phyloP scores from a whole-genome alignment of 768 basidiomycete genomes.

The Kwoniella sp. region DNA sequence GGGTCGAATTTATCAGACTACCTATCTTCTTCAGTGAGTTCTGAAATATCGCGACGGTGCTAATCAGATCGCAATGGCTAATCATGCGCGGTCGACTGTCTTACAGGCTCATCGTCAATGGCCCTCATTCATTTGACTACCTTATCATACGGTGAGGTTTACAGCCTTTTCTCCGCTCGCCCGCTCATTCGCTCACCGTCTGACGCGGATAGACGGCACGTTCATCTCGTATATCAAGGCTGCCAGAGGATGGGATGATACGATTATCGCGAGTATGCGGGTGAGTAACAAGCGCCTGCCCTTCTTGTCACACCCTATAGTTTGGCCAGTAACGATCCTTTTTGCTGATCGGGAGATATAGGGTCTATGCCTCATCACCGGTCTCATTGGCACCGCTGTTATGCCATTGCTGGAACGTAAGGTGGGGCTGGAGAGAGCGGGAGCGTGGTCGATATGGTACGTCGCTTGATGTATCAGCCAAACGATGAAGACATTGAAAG shows the following conservation, averaged over 20 bases:
- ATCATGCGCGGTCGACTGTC: too few species aligned
- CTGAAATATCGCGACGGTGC: too few species aligned
- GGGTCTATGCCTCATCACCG: slow-evolving; percentile 49
- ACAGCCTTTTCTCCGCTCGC: background rate
- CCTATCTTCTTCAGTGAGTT: slow-evolving; percentile 53
- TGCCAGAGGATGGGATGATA: slow-evolving; percentile 46
- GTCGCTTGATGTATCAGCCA: background rate
- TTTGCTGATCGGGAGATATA: too few species aligned
- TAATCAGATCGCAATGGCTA: too few species aligned
- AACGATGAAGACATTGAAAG: too few species aligned
- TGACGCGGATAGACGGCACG: slow-evolving; percentile 40
- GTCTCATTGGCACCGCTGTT: slow-evolving; percentile 49
- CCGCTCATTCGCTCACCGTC: background rate
- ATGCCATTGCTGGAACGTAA: slow-evolving; percentile 50
- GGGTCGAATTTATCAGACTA: slow-evolving; percentile 46
- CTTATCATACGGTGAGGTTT: slow-evolving; percentile 44
- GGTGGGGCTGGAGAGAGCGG: slow-evolving; percentile 51
- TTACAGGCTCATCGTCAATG: slow-evolving; percentile 49
- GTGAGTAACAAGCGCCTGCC: slow-evolving; percentile 19
- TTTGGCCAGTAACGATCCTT: too few species aligned
- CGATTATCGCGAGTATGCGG: slow-evolving; percentile 50
- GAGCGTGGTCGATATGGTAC: slow-evolving; percentile 55
- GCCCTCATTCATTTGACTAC: slow-evolving; percentile 51
- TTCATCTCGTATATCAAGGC: slow-evolving; percentile 55
- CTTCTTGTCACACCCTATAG: too few species aligned